Evolutionary conservation across 805 yeast species (phyloP).

Genomic region (Komagataella populi): DNA sequence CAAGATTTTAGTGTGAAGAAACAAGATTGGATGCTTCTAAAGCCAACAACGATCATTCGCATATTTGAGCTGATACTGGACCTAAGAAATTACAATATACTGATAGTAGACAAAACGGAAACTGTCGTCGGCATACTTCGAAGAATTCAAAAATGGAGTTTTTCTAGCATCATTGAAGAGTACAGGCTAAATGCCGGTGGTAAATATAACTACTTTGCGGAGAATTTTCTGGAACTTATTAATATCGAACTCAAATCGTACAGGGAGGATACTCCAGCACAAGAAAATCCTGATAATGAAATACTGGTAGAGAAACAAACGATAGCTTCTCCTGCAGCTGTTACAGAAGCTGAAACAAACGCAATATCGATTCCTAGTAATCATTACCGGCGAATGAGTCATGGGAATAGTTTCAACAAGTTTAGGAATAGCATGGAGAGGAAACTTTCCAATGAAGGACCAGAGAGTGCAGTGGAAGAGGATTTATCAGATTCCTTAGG

Average conservation of each 20-base stretch:
- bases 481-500: constrained; percentile 11
- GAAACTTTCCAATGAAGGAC: neutral
- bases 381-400: constrained; percentile 2
- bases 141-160: constrained; percentile 79
- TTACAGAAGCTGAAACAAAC: neutral
- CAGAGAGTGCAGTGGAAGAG: constrained; percentile 1
- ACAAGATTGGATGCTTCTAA: constrained; percentile 64
- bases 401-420: constrained; percentile 1
- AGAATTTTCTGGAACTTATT: constrained; percentile 67
- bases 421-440: constrained; percentile 1
- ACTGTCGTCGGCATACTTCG: constrained; percentile 73
- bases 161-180: constrained; percentile 72
- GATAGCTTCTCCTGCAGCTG: neutral
- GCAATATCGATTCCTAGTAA: neutral
- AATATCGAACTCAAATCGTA: constrained; percentile 35
- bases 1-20: constrained; percentile 5
- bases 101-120: constrained; percentile 70
- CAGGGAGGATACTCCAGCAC: constrained; percentile 13
- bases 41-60: constrained; percentile 46
- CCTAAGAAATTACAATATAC: constrained; percentile 41
- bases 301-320: constrained; percentile 2
- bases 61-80: constrained; percentile 58
- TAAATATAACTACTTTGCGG: constrained; percentile 66
- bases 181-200: constrained; percentile 67
- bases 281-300: neutral